A percentile compares a stretch with the other conserved stretches of the same genome.
Evolutionary conservation across 2,329 filamentous ascomycete species (phyloP).

Genomic region (Cercospora janseana): DNA sequence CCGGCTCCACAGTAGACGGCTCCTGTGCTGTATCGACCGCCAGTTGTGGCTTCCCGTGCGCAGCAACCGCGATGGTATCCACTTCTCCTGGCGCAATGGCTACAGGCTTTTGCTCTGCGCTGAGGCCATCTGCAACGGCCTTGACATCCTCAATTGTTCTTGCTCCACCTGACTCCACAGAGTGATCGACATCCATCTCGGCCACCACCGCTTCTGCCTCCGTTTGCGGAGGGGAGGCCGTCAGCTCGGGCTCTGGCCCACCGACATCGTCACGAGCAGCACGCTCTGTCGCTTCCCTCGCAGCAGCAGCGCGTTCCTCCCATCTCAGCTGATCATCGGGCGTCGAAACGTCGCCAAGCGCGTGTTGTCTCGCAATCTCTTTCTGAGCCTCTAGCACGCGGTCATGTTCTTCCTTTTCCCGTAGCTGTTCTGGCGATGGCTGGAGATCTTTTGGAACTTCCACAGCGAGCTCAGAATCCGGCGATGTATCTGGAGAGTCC

Average conservation of each 20-base stretch:
- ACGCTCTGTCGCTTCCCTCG: conserved; percentile 43
- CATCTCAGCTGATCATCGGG: conserved; percentile 59
- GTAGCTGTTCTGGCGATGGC: conserved; percentile 40
- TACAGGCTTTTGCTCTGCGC: background rate
- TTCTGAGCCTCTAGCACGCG: conserved; percentile 51
- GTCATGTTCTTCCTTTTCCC: conserved; percentile 55
- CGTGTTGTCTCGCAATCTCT: conserved; percentile 44
- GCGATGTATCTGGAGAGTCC: conserved; percentile 42
- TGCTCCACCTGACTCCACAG: background rate
- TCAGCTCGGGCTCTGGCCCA: conserved; percentile 32
- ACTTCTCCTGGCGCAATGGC: conserved; percentile 21
- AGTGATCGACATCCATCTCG: conserved; percentile 20
- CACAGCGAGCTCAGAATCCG: conserved; percentile 34
- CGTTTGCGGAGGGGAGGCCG: conserved; percentile 21
- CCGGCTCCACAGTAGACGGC: conserved; percentile 15
- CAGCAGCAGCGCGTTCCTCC: conserved; percentile 45
- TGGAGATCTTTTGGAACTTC: conserved; percentile 36
- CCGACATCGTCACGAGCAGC: conserved; percentile 37
- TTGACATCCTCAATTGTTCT: conserved; percentile 13
- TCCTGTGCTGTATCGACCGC: conserved; percentile 29
- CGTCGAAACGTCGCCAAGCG: conserved; percentile 48
- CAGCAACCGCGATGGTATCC: conserved; percentile 30
- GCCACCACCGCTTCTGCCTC: conserved; percentile 31
- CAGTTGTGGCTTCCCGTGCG: conserved; percentile 19
- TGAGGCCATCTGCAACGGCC: conserved; percentile 22